Evolutionary conservation across 2,329 filamentous ascomycete genomes (phyloP), one percentile per base, ranked within the genome.

Genomic region (Pseudocercospora eumusae): DNA sequence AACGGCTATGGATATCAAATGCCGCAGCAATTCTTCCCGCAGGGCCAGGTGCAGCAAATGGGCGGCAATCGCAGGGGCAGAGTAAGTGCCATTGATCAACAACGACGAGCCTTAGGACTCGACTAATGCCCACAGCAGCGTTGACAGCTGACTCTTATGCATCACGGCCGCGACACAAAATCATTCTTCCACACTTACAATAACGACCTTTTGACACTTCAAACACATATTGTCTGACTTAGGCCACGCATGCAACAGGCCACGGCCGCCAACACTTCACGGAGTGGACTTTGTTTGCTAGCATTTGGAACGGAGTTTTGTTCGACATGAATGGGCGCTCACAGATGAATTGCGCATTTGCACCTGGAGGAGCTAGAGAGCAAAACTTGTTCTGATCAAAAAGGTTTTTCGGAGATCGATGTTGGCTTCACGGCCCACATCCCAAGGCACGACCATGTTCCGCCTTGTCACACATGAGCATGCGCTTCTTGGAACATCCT

Each of bases 1-100:
- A 68, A 67, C 31, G 66, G 68, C 15, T 71, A 69, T 44, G 70
- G 68, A 10, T 70, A 71, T 53, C 72, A 69, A 61, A 64, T 64
- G 49, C 64, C 65, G 63, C 69, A 67, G 53, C 64, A 61, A 33
- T 64, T 66, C 23, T 63, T 62, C 45, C 56, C 57, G 9, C 67
- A 68, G 60, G 61, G 64, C 11, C 69, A 68, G 47, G 66, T 66
- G 62, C 65, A 64, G 25, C 63, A 64, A 18, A 64, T 64, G 63
- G 63, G 66, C 33, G 63, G 63, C 59, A 63, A 64, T 44, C 59
- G 67, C 21, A 60, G 67, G 58, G 66, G 67, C 36, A 64, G 67
- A 56, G 65, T 62, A 62, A 65, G 65, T 42, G 23, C 33, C n/a
- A 25, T 28, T 21, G 45, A 45, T 15, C 20, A 25, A 25, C 44